phyloP scores from a whole-genome alignment of 179 eudicot species.

The Spergularia azorica region DNA sequence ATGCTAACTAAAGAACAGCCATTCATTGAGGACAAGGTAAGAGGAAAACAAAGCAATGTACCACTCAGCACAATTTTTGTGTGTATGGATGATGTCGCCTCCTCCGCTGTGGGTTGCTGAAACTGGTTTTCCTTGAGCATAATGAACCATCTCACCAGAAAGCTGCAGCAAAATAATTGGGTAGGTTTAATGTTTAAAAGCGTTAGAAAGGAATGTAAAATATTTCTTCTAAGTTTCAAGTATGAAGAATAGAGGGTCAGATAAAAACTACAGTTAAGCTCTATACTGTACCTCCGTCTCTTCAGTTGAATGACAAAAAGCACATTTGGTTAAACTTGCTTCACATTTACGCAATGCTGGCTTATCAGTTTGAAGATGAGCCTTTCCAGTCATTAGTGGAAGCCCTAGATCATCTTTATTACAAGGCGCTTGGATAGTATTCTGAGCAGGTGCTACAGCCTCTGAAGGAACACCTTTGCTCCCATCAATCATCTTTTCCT shows the following conservation, averaged over 20 bases:
- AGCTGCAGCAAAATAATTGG: conserved; percentile 34
- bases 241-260: neutral
- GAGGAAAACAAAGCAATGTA: conserved; percentile 26
- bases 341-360: conserved; percentile 53
- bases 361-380: conserved; percentile 22
- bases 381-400: conserved; percentile 21
- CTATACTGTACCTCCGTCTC: conserved; percentile 57
- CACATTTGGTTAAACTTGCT: conserved; percentile 44
- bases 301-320: conserved; percentile 71
- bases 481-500: conserved; percentile 7
- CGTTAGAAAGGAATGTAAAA: neutral
- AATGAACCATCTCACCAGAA: conserved; percentile 73
- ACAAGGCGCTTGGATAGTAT: conserved; percentile 15
- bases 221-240: neutral
- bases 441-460: conserved; percentile 31
- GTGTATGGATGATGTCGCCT: conserved; percentile 55
- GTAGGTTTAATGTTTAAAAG: too few species aligned
- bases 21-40: neutral
- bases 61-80: conserved; percentile 88
- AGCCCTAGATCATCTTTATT: conserved; percentile 8
- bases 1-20: neutral
- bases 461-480: conserved; percentile 14
- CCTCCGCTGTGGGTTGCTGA: conserved; percentile 44
- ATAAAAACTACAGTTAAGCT: neutral
- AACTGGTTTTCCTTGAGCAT: conserved; percentile 69